phyloP scores from a whole-genome alignment of 2,329 filamentous ascomycete species.

The Ophiostoma triangulosporum region DNA sequence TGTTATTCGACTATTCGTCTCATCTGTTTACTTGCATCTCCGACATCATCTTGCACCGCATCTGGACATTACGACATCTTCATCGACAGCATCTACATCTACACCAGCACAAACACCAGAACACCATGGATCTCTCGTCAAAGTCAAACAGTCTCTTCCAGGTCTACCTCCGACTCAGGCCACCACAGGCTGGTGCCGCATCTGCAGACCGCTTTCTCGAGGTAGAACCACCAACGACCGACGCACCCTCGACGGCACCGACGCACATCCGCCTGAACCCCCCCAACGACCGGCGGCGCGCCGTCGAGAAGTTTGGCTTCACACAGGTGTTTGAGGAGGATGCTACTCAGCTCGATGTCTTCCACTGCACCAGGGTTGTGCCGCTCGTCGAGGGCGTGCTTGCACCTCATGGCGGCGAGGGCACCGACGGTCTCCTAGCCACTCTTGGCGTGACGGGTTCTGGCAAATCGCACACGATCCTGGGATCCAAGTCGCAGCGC shows the following conservation, averaged over 20 bases:
- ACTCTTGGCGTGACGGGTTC: constrained; percentile 91
- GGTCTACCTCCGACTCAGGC: constrained; percentile 75
- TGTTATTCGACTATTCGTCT: neutral
- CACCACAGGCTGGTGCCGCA: constrained; percentile 36
- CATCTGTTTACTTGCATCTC: neutral
- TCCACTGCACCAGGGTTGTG: constrained; percentile 63
- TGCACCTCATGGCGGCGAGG: constrained; percentile 56
- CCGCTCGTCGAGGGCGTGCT: constrained; percentile 71
- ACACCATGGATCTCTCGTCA: constrained; percentile 24
- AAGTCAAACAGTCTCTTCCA: constrained; percentile 56
- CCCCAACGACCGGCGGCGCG: constrained; percentile 71
- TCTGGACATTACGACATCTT: neutral
- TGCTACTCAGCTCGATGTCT: constrained; percentile 73
- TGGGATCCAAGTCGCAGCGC: constrained; percentile 74
- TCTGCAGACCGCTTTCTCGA: constrained; percentile 58
- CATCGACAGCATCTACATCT: neutral
- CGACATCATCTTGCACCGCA: neutral
- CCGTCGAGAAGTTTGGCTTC: constrained; percentile 88
- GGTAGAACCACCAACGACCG: constrained; percentile 44
- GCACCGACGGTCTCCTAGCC: constrained; percentile 78
- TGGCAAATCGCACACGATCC: constrained; percentile 95
- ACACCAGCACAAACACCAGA: neutral
- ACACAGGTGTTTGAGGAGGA: constrained; percentile 86
- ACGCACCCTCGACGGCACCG: constrained; percentile 27
- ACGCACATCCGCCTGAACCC: constrained; percentile 69